Percentiles rank a stretch among this genome's conserved stretches.
These are phyloP conservation scores for Flaveria sonorensis DNA, from an alignment of 129 eudicot species.

Conservation along the genomic window DNA sequence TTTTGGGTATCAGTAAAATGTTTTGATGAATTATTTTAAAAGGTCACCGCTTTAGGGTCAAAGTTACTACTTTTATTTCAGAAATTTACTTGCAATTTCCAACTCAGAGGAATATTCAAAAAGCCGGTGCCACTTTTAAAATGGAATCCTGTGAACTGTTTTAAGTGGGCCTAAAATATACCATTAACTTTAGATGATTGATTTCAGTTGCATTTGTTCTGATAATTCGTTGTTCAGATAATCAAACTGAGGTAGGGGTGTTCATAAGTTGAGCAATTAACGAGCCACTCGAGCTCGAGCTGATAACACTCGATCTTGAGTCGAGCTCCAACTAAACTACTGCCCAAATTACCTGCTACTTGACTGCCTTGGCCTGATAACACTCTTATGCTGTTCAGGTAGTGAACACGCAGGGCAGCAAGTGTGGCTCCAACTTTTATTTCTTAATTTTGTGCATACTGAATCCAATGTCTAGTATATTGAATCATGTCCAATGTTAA, in stretches of 20 bases:
- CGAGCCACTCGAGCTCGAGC: background rate
- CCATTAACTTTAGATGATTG: slow-evolving; percentile 5
- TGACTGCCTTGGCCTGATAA: background rate
- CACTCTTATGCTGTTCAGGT: background rate
- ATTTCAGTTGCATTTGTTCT: slow-evolving; percentile 1
- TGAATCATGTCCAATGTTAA: slow-evolving; percentile 8
- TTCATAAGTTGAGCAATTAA: background rate
- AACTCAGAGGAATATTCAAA: background rate
- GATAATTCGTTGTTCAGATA: background rate
- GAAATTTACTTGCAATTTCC: background rate
- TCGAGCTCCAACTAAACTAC: background rate
- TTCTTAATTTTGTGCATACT: background rate
- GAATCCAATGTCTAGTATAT: background rate
- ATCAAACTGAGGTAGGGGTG: background rate
- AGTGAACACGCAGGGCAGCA: background rate
- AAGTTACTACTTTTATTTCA: background rate
- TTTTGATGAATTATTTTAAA: background rate
- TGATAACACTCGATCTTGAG: background rate
- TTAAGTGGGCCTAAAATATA: background rate
- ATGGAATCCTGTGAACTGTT: background rate
- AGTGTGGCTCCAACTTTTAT: background rate
- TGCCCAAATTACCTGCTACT: background rate
- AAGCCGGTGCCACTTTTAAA: background rate
- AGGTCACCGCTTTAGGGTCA: slow-evolving; percentile 9
- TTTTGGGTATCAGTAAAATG: slow-evolving; percentile 1